Conservation (phyloP, 2,329 filamentous ascomycete species). For the Clarireedia monteithiana region DNA sequence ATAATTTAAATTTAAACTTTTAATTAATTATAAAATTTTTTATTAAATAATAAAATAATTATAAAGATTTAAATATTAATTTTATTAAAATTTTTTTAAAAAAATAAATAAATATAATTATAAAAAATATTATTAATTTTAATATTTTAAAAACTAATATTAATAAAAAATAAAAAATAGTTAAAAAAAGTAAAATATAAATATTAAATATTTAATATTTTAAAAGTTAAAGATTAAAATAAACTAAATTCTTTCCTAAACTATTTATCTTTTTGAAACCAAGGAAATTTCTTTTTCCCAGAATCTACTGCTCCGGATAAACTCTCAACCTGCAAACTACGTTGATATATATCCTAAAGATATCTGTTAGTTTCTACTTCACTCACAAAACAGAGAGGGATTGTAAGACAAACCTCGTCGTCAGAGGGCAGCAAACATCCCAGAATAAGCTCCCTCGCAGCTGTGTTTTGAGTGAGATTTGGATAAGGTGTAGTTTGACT, state of each 20-base stretch:
- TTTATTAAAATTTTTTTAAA: no score
- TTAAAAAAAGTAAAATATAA: background rate
- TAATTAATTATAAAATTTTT: no score
- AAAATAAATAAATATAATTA: no score
- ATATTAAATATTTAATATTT: background rate
- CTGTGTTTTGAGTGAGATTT: slow-evolving; percentile 60
- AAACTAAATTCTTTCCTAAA: background rate
- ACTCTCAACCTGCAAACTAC: slow-evolving; percentile 52
- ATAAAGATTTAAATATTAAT: no score
- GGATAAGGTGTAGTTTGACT: slow-evolving; percentile 82
- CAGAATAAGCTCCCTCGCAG: slow-evolving; percentile 66
- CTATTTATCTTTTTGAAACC: slow-evolving; percentile 38
- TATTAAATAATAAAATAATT: no score
- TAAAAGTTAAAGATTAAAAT: background rate
- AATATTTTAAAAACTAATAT: no score
- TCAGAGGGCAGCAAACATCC: slow-evolving; percentile 76
- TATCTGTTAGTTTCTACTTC: slow-evolving; percentile 1
- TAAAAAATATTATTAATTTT: no score
- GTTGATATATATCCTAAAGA: slow-evolving; percentile 55
- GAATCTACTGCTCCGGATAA: slow-evolving; percentile 39
- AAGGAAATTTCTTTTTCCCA: slow-evolving; percentile 58
- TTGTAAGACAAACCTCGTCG: slow-evolving; percentile 63
- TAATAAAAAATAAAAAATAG: background rate
- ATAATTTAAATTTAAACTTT: no score
- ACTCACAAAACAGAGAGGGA: background rate